These are phyloP conservation scores for Apiotrichum montevideense DNA, from an alignment of 1,284 basidiomycete genomes.

Conservation along the genomic window DNA sequence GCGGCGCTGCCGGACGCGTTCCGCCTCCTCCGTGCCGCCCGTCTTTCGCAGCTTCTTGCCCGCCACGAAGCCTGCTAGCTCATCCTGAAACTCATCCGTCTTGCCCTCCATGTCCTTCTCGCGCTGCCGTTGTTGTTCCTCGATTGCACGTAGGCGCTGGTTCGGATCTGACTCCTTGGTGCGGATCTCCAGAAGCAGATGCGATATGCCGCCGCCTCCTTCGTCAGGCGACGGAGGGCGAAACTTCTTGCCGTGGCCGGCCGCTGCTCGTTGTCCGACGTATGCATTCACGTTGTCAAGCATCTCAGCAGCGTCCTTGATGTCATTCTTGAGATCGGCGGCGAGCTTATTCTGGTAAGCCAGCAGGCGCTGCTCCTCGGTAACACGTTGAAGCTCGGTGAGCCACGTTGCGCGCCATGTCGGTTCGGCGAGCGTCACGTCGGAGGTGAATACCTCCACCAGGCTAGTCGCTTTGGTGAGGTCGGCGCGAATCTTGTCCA, in stretches of 20 bases:
- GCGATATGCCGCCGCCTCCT: constrained; percentile 53
- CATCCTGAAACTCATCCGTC: constrained; percentile 63
- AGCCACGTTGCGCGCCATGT: constrained; percentile 99
- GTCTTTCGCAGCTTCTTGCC: constrained; percentile 86
- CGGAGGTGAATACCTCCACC: constrained; percentile 70
- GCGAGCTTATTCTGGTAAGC: constrained; percentile 87
- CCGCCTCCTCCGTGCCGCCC: constrained; percentile 84
- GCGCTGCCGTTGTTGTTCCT: constrained; percentile 69
- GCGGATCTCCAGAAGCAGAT: constrained; percentile 73
- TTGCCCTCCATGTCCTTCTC: constrained; percentile 64
- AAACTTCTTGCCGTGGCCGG: constrained; percentile 35
- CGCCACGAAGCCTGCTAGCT: constrained; percentile 73
- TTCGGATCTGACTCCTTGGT: constrained; percentile 72
- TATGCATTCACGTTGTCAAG: constrained; percentile 83
- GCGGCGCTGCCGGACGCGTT: constrained; percentile 72
- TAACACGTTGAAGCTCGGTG: constrained; percentile 88
- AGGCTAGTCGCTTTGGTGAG: constrained; percentile 64
- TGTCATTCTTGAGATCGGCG: constrained; percentile 80
- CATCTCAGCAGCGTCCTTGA: constrained; percentile 77
- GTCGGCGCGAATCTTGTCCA: constrained; percentile 69
- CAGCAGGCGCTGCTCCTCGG: constrained; percentile 94
- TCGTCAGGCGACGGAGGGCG: constrained; percentile 21
- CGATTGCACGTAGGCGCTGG: constrained; percentile 80
- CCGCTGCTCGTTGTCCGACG: constrained; percentile 60
- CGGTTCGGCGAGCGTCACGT: constrained; percentile 84